Evolutionary conservation across 768 basidiomycete genomes (phyloP).

Genomic region (Amylocystis lapponica): DNA sequence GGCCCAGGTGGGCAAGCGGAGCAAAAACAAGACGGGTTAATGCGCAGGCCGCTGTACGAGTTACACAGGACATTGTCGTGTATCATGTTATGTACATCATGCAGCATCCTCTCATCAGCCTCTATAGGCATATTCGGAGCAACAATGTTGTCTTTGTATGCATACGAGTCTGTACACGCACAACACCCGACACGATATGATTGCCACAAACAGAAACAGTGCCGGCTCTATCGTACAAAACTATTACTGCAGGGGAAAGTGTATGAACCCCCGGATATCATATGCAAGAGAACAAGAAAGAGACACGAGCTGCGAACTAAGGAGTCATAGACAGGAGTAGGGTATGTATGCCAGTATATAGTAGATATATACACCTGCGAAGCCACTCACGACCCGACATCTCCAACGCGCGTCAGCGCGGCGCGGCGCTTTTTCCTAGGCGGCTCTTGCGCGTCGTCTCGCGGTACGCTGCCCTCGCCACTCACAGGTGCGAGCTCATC

Average conservation of each 20-base stretch:
- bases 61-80: slow-evolving; percentile 2
- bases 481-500: no score
- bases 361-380: neutral
- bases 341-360: neutral
- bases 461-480: slow-evolving; percentile 18
- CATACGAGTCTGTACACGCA: no score
- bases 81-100: slow-evolving; percentile 11
- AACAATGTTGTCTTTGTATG: no score
- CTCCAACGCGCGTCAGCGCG: slow-evolving; percentile 66
- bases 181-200: neutral
- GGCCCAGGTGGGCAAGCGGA: slow-evolving; percentile 87
- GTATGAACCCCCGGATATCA: neutral
- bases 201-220: neutral
- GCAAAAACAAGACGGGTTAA: slow-evolving; percentile 72
- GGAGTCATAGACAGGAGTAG: neutral
- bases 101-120: neutral
- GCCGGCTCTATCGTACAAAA: neutral
- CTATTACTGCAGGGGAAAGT: neutral
- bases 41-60: neutral
- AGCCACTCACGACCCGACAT: slow-evolving; percentile 24
- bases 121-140: neutral
- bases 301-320: neutral
- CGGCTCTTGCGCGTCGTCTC: slow-evolving; percentile 38
- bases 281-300: neutral
- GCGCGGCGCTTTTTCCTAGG: slow-evolving; percentile 85